Base-by-base conservation (phyloP, 2,329 filamentous ascomycete genomes). In the Zymoseptoria passerinii region DNA sequence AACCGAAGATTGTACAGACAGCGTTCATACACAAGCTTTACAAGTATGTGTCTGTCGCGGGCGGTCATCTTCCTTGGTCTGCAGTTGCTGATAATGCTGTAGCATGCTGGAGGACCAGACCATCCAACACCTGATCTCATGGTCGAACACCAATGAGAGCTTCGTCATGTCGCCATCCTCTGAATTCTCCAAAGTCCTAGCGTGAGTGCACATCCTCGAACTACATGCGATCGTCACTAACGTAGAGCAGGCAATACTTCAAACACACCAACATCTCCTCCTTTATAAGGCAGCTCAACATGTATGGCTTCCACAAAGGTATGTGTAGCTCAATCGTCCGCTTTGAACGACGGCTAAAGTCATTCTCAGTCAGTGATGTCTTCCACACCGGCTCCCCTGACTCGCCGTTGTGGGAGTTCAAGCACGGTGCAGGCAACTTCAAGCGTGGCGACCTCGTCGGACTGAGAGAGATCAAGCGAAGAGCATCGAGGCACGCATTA, bases 11-110 rank as follows among this genome's bases (percentile, higher is more conserved):
- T 50, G 91, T 97, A 16, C 94, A 99, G 77, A 97, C 94, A 9
- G 94, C 94, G 20, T 99, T 99, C 70, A 97, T 99, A 65, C 94
- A 99, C 75, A 99, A 99, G 75, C 83, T 99, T 40, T 99, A 97
- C 80, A 96, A 95, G 92, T 96, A 80, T 71, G 87, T 71, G 48
- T 8, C 40, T 28, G 16, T 48, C 9, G 10, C 7, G 9, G 8
- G 10, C 18, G 16, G 13, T 20, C 18, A 16, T 18, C n/a, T 28
- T 44, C 35, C 28, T 23, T 5, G 4, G 18, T 18, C 8, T 18
- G 3, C 51, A 55, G n/a, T 27, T 55, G 62, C 75, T 77, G 66
- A 76, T 69, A 44, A 35, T 10, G 49, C 19, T 35, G 64, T 71
- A 97, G 92, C 76, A 97, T 99, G 94, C 80, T 99, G 62, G 94